Conservation (phyloP, 2,329 filamentous ascomycete species). For the Teratosphaeria epicoccoides region DNA sequence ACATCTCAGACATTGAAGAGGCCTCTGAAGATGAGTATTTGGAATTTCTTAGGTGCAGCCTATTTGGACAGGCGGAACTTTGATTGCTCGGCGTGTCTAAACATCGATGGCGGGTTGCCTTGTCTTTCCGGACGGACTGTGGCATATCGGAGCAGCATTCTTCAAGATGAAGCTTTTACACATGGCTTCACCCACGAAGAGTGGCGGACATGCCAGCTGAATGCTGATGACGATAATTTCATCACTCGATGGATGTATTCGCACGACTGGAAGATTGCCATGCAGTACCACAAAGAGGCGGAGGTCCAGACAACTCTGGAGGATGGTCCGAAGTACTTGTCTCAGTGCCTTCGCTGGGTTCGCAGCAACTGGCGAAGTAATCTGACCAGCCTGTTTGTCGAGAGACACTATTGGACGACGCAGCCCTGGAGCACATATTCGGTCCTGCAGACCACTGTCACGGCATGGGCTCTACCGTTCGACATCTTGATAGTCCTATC, state of each 20-base stretch:
- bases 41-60: conserved; percentile 81
- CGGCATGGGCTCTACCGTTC: conserved; percentile 70
- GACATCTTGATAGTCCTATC: conserved; percentile 64
- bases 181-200: conserved; percentile 85
- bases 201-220: conserved; percentile 79
- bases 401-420: conserved; percentile 72
- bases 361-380: conserved; percentile 98
- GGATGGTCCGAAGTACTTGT: conserved; percentile 77
- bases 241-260: conserved; percentile 92
- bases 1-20: conserved; percentile 81
- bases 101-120: conserved; percentile 89
- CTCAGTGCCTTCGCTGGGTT: conserved; percentile 89
- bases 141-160: conserved; percentile 79
- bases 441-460: conserved; percentile 83
- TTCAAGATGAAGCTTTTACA: conserved; percentile 75
- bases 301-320: conserved; percentile 90
- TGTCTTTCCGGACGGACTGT: conserved; percentile 93
- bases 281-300: conserved; percentile 85
- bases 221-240: conserved; percentile 97
- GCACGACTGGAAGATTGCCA: conserved; percentile 85
- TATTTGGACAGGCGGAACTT: conserved; percentile 94
- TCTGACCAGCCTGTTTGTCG: conserved; percentile 75
- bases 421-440: conserved; percentile 92
- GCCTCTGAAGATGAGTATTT: conserved; percentile 53
- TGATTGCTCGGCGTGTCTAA: conserved; percentile 89